Evolutionary conservation across 176 grass and related monocot species (phyloP).

Genomic region (Oryza meridionalis): DNA sequence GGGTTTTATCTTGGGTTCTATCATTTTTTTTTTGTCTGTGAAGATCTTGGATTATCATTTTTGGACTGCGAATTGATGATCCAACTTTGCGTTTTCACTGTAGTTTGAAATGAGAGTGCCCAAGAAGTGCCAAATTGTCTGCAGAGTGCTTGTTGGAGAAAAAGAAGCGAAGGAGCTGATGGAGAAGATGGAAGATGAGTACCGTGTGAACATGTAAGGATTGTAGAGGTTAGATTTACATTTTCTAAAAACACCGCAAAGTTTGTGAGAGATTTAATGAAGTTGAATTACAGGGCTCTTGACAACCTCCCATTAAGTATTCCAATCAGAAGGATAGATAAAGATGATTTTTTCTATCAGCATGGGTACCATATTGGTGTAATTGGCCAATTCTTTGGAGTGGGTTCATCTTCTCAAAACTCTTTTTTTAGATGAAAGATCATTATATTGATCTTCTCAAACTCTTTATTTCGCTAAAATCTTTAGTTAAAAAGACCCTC

Average conservation of each 20-base stretch:
- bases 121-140: slow-evolving; percentile 40
- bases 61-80: background rate
- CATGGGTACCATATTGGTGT: slow-evolving; percentile 47
- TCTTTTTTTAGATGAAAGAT: too few species aligned
- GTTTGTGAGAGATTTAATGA: background rate
- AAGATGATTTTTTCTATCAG: slow-evolving; percentile 16
- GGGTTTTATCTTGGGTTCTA: background rate
- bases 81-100: background rate
- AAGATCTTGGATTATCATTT: background rate
- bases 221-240: background rate
- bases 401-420: slow-evolving; percentile 24
- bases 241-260: background rate
- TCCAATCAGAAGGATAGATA: slow-evolving; percentile 28
- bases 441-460: background rate
- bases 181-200: slow-evolving; percentile 40
- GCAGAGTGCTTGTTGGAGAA: background rate
- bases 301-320: slow-evolving; percentile 45
- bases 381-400: slow-evolving; percentile 42
- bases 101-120: slow-evolving; percentile 39
- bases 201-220: slow-evolving; percentile 36
- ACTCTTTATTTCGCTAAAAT: background rate
- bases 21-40: too few species aligned
- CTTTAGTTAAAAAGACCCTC: background rate
- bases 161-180: slow-evolving; percentile 40
- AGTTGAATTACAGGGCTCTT: slow-evolving; percentile 32